Percentiles rank a stretch among this genome's conserved stretches.
phyloP scores from a whole-genome alignment of 129 eudicot genomes.

The Escallonia rubra region DNA sequence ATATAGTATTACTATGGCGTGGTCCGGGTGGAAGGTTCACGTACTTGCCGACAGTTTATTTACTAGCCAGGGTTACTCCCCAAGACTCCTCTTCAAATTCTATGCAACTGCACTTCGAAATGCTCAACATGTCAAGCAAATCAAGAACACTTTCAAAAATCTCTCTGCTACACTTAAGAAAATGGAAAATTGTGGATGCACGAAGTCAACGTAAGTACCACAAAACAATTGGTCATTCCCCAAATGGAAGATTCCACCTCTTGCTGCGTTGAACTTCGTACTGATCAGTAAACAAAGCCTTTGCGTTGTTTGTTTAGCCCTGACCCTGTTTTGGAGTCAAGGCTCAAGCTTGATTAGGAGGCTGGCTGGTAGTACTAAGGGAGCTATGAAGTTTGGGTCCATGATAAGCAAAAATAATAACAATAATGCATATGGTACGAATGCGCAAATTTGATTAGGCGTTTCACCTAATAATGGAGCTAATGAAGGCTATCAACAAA shows the following conservation, averaged over 20 bases:
- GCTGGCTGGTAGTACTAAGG: neutral
- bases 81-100: neutral
- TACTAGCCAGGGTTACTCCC: neutral
- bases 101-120: neutral
- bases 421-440: no score
- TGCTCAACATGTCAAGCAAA: conserved; percentile 12
- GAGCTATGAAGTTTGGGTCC: no score
- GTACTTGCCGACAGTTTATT: conserved; percentile 27
- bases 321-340: neutral
- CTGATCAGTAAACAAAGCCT: neutral
- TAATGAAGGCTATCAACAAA: no score
- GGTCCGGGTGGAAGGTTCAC: neutral
- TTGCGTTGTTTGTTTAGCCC: neutral
- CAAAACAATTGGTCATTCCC: neutral
- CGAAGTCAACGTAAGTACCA: conserved; percentile 19
- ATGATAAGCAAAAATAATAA: no score
- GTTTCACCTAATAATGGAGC: no score
- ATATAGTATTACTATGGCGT: neutral
- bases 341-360: neutral
- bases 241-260: neutral
- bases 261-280: neutral
- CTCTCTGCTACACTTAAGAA: neutral
- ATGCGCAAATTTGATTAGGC: neutral
- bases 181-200: neutral
- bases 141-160: conserved; percentile 9